Conservation (phyloP, 306 rosid species). For the Rosa multiflora region DNA sequence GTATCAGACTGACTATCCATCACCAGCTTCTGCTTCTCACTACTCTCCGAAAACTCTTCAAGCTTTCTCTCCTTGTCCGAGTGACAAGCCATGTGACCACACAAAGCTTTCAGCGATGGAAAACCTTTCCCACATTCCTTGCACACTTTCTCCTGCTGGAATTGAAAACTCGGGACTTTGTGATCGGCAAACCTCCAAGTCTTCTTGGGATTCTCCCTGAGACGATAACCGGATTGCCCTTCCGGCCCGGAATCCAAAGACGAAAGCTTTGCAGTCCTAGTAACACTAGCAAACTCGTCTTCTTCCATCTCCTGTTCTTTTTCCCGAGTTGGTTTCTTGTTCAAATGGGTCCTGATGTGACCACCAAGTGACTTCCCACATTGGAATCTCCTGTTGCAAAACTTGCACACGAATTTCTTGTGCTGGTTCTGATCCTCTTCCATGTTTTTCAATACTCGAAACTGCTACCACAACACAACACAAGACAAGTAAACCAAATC, state of each 20-base stretch:
- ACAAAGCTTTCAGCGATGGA: constrained; percentile 69
- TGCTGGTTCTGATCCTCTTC: constrained; percentile 49
- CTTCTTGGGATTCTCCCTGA: constrained; percentile 82
- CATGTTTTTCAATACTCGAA: constrained; percentile 32
- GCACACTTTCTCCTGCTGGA: constrained; percentile 46
- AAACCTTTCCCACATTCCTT: constrained; percentile 87
- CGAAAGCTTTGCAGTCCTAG: constrained; percentile 31
- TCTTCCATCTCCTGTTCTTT: constrained; percentile 27
- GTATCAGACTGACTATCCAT: constrained; percentile 70
- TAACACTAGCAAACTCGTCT: neutral
- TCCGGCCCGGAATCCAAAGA: constrained; percentile 49
- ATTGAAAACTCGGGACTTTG: constrained; percentile 26
- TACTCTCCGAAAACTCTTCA: constrained; percentile 30
- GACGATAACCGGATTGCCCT: constrained; percentile 48
- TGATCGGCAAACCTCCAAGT: constrained; percentile 58
- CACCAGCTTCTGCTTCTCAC: constrained; percentile 45
- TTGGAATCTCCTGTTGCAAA: constrained; percentile 54
- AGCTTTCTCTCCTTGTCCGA: constrained; percentile 61
- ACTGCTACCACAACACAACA: constrained; percentile 18
- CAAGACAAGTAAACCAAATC: constrained; percentile 7
- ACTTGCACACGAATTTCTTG: constrained; percentile 68
- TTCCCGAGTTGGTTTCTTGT: constrained; percentile 31
- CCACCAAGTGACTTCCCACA: constrained; percentile 85
- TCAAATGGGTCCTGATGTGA: constrained; percentile 75
- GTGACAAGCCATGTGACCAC: constrained; percentile 91